phyloP scores from a whole-genome alignment of 2,329 filamentous ascomycete species.

The Botryotinia narcissicola region DNA sequence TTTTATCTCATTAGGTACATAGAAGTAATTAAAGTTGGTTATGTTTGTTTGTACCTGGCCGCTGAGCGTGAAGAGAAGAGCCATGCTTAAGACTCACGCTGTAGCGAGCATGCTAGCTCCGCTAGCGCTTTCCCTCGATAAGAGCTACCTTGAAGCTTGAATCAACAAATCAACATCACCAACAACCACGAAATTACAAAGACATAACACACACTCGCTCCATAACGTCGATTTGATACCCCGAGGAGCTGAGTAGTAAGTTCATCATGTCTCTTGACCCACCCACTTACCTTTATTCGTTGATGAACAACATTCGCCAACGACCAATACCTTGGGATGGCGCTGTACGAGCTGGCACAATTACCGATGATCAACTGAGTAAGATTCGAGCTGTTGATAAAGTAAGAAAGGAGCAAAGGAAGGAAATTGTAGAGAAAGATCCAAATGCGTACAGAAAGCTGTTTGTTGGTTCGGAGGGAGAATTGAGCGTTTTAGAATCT shows the following conservation, averaged over 20 bases:
- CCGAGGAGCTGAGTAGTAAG: slow-evolving; percentile 18
- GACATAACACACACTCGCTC: slow-evolving; percentile 16
- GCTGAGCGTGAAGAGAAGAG: background rate
- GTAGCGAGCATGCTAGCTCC: slow-evolving; percentile 13
- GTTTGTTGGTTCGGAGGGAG: slow-evolving; percentile 73
- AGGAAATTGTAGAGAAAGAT: slow-evolving; percentile 77
- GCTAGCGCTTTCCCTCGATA: slow-evolving; percentile 22
- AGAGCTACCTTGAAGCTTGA: slow-evolving; percentile 22
- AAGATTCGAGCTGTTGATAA: slow-evolving; percentile 98
- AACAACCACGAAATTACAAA: slow-evolving; percentile 10
- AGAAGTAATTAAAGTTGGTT: background rate
- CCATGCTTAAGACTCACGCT: slow-evolving; percentile 8
- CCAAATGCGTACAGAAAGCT: slow-evolving; percentile 75
- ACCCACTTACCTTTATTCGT: slow-evolving; percentile 79
- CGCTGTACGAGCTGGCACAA: slow-evolving; percentile 86
- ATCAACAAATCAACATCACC: slow-evolving; percentile 18
- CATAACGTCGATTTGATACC: slow-evolving; percentile 18
- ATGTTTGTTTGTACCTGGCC: background rate
- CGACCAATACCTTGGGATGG: slow-evolving; percentile 98
- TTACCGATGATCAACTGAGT: slow-evolving; percentile 89
- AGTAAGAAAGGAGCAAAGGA: slow-evolving; percentile 86
- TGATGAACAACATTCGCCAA: slow-evolving; percentile 96
- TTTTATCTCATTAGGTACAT: background rate
- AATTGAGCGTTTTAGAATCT: slow-evolving; percentile 72
- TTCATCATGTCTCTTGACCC: slow-evolving; percentile 81